These are phyloP conservation scores for Cunninghamia lanceolata DNA, from an alignment of 75 land plant species.

Conservation along the genomic window DNA sequence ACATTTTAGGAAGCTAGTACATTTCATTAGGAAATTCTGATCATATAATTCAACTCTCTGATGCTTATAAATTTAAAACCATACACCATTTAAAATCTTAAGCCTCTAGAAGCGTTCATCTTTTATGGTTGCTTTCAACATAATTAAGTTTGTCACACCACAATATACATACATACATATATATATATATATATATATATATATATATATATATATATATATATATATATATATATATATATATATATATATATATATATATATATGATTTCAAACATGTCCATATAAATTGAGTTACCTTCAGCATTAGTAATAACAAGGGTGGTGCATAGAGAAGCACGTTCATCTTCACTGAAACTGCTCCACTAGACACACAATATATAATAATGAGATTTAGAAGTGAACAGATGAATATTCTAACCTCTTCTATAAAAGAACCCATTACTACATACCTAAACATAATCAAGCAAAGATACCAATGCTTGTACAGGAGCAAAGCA, in stretches of 20 bases:
- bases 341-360: slow-evolving; percentile 97
- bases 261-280: no score
- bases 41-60: background rate
- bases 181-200: no score
- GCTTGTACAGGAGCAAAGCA: slow-evolving; percentile 50
- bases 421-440: background rate
- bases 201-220: no score
- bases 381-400: background rate
- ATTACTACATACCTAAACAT: slow-evolving; percentile 60
- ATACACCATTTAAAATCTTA: background rate
- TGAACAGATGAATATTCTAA: slow-evolving; percentile 7
- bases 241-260: no score
- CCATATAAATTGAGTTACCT: slow-evolving; percentile 41
- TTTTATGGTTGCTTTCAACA: background rate
- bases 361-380: slow-evolving; percentile 47
- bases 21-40: background rate
- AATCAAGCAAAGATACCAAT: slow-evolving; percentile 77
- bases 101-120: background rate
- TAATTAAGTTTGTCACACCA: background rate
- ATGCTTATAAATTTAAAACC: background rate
- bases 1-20: background rate
- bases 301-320: slow-evolving; percentile 70
- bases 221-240: no score
- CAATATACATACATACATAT: no score
- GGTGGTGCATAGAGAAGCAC: slow-evolving; percentile 91